Evolutionary conservation across 2,329 filamentous ascomycete genomes (phyloP).

Genomic region (Penicillium sp.): DNA sequence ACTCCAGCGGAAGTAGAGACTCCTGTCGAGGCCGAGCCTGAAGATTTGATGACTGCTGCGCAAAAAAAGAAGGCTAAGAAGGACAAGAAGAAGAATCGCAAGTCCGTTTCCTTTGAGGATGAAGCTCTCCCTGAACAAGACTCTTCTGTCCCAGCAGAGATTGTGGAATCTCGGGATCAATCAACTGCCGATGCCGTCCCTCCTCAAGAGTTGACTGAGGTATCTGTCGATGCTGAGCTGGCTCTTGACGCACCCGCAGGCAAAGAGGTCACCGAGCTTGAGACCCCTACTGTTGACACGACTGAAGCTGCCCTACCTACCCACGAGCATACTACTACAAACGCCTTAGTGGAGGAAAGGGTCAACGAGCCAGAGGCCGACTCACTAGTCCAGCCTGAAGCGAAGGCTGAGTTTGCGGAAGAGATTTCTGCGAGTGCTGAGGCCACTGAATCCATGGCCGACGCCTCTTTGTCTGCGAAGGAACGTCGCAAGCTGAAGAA

Average conservation of each 20-base stretch:
- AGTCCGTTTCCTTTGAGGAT: slow-evolving; percentile 20
- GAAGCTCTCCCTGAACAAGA: slow-evolving; percentile 1
- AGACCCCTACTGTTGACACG: not conserved
- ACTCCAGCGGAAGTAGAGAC: slow-evolving; percentile 1
- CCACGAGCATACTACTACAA: not conserved
- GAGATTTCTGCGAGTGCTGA: slow-evolving; percentile 4
- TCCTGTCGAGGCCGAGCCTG: not conserved
- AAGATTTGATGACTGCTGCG: slow-evolving; percentile 9
- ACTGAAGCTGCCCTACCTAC: not conserved
- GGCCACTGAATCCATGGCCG: slow-evolving; percentile 2
- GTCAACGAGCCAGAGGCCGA: not conserved
- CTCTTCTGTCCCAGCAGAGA: not conserved
- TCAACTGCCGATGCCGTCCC: not conserved
- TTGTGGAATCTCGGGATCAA: not conserved
- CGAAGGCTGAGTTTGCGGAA: not conserved
- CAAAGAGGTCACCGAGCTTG: not conserved
- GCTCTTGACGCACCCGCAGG: not conserved
- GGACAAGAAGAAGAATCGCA: slow-evolving; percentile 23
- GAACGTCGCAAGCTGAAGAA: slow-evolving; percentile 24
- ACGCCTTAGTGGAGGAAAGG: not conserved
- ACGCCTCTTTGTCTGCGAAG: slow-evolving; percentile 16
- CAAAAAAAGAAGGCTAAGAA: slow-evolving; percentile 10
- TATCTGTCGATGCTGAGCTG: not conserved
- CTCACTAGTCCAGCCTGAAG: not conserved
- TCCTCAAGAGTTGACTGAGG: slow-evolving; percentile 6